A percentile compares a stretch with the other conserved stretches of the same genome.
Evolutionary conservation across 2,329 filamentous ascomycete species (phyloP).

Genomic region (Neonectria magnoliae): DNA sequence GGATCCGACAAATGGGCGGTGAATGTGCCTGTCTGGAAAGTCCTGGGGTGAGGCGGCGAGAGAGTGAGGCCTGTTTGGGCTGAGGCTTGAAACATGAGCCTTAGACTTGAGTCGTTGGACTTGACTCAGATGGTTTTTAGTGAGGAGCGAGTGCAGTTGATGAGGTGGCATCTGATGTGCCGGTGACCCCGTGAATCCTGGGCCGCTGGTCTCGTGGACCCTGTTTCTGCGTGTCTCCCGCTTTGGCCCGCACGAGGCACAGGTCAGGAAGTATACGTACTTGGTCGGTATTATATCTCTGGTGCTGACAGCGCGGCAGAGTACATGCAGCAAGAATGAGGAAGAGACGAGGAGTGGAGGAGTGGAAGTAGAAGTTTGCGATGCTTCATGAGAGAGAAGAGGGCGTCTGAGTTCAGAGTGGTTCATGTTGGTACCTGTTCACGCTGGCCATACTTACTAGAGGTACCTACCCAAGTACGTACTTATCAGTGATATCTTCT

Average conservation of each 20-base stretch:
- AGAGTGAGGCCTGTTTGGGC: constrained; percentile 2
- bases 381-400: not conserved
- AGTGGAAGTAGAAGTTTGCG: not conserved
- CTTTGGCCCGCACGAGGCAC: not conserved
- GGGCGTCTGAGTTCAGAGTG: not conserved
- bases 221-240: constrained; percentile 2
- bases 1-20: constrained; percentile 5
- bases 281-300: not conserved
- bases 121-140: not conserved
- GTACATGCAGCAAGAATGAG: not conserved
- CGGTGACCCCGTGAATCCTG: constrained; percentile 15
- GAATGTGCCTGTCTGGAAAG: not conserved
- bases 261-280: not conserved
- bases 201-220: constrained; percentile 13
- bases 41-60: not conserved
- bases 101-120: constrained; percentile 1
- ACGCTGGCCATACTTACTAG: not conserved
- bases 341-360: not conserved
- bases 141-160: constrained; percentile 7
- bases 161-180: constrained; percentile 16
- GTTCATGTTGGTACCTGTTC: not conserved
- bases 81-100: constrained; percentile 2
- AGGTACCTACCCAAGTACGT: too few species aligned
- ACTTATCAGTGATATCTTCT: not conserved
- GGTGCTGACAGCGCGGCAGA: not conserved